Conservation (phyloP, 176 grass and related monocot genomes). For the Metroxylon sagu region DNA sequence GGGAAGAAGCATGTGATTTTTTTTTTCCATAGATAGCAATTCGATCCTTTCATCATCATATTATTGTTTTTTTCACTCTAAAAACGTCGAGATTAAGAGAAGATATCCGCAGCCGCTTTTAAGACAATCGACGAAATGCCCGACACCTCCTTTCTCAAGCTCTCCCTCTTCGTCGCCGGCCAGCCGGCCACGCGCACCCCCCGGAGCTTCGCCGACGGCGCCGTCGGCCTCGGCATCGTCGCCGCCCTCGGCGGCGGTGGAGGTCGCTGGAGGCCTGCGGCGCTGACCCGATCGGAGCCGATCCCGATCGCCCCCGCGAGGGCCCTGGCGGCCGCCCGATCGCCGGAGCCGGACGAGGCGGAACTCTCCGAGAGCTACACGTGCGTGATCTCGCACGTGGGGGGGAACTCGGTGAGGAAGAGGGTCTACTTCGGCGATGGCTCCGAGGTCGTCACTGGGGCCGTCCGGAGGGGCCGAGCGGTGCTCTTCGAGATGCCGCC, state of each 20-base stretch:
- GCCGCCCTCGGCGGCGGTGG: slow-evolving; percentile 27
- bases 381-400: slow-evolving; percentile 43
- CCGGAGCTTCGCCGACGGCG: slow-evolving; percentile 34
- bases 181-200: slow-evolving; percentile 20
- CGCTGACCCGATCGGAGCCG: slow-evolving; percentile 19
- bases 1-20: no score
- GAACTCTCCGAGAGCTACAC: slow-evolving; percentile 65
- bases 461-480: background rate
- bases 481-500: slow-evolving; percentile 23
- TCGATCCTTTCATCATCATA: no score
- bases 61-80: no score
- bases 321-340: background rate
- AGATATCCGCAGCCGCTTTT: no score
- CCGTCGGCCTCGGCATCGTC: slow-evolving; percentile 41
- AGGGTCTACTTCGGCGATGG: slow-evolving; percentile 29
- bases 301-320: slow-evolving; percentile 29
- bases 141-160: slow-evolving; percentile 2
- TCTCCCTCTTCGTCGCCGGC: slow-evolving; percentile 13
- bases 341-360: slow-evolving; percentile 12
- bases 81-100: no score
- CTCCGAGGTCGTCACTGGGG: background rate
- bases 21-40: no score
- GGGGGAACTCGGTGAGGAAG: slow-evolving; percentile 29
- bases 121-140: no score
- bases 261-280: background rate